Evolutionary conservation across 139 green algal genomes (phyloP), one percentile per base, ranked within the genome.

Genomic region (Coccomyxa sp.): DNA sequence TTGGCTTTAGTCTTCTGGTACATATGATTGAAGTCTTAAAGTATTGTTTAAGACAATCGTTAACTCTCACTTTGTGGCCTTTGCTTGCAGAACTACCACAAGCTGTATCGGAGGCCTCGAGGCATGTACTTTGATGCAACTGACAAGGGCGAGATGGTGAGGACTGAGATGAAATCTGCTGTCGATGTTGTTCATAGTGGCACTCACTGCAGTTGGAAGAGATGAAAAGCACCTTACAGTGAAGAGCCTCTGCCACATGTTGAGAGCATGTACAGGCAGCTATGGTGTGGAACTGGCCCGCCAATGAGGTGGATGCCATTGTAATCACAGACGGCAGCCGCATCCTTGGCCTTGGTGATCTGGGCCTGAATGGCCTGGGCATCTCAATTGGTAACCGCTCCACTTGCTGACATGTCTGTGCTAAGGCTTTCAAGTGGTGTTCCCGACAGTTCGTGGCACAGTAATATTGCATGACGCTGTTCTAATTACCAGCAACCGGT

Each of bases 41-140:
- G 60, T 68, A 16, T 16, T 68, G 60, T 25, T 16, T n/a, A n/a
- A 68, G 14, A 14, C 60, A 68, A 68, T 68, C 60, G 16, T 68
- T 68, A 16, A 68, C 15, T n/a, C 38, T 11, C 38, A 51, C 38
- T 51, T 51, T 51, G 38, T 7, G 63, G 21, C 4, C 18, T 71
- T 21, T 71, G 60, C 9, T 1, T 25, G 63, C 63, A 71, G 32
- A 91, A 93, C 79, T 94, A 90, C 76, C 87, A 91, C 79, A 87
- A 86, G 32, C 81, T 96, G 18, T 96, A 91, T 77, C 86, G 92
- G 17, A 89, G 94, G 17, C 91, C 95, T 0, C 89, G 96, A 0
- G 96, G 96, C 67, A 98, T 99, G 93, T 99, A 93, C 92, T 98
- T 99, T 89, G 90, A 78, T 32, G 86, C 87, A 1, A 82, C 91